Conservation (phyloP, 2,329 filamentous ascomycete species). For the Fusarium sarcochroum region DNA sequence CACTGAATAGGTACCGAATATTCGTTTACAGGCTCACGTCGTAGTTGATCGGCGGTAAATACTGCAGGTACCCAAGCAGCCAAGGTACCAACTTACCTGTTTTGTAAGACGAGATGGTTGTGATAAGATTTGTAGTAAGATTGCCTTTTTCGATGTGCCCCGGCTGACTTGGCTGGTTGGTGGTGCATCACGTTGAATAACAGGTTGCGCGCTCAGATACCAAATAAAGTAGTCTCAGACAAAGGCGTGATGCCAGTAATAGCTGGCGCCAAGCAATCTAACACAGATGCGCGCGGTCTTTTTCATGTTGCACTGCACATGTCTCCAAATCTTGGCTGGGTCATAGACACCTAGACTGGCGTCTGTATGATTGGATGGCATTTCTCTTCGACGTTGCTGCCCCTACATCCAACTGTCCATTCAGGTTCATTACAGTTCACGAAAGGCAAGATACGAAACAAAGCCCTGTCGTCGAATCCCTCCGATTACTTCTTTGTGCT, state of each 20-base stretch:
- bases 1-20: constrained; percentile 29
- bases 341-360: constrained; percentile 38
- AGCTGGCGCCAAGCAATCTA: constrained; percentile 35
- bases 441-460: constrained; percentile 28
- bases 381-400: constrained; percentile 8
- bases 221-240: constrained; percentile 22
- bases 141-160: constrained; percentile 9
- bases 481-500: constrained; percentile 17
- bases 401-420: constrained; percentile 22
- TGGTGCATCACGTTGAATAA: background rate
- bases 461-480: constrained; percentile 23
- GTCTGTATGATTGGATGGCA: constrained; percentile 37
- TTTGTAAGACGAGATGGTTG: constrained; percentile 13
- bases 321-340: constrained; percentile 43
- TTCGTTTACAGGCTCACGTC: constrained; percentile 22
- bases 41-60: constrained; percentile 26
- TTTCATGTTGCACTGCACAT: constrained; percentile 43
- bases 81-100: background rate
- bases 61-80: constrained; percentile 30
- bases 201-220: constrained; percentile 12
- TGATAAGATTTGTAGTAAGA: constrained; percentile 12
- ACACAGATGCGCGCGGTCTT: constrained; percentile 32
- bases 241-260: constrained; percentile 34
- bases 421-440: constrained; percentile 6
- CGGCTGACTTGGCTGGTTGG: constrained; percentile 10